These are phyloP conservation scores for Mycena filopes DNA, from an alignment of 768 basidiomycete species.

Conservation along the genomic window DNA sequence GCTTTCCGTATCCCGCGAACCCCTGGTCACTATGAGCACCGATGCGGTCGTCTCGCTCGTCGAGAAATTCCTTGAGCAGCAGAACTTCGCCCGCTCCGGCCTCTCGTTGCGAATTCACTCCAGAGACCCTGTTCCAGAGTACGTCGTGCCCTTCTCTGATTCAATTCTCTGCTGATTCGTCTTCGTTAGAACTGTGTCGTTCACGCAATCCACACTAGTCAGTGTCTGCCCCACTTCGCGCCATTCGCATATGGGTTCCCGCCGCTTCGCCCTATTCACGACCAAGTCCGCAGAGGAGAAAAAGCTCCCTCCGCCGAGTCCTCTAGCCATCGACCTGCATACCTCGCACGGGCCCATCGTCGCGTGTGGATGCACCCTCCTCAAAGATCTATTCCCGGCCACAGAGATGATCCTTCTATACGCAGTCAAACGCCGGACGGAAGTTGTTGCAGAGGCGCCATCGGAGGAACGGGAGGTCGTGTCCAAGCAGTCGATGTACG, in stretches of 20 bases:
- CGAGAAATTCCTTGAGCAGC: constrained; percentile 30
- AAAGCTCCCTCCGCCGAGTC: too few relatives aligned
- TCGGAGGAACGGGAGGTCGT: constrained; percentile 5
- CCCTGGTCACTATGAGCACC: constrained; percentile 15
- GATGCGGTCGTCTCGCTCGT: constrained; percentile 29
- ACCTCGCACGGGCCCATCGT: constrained; percentile 36
- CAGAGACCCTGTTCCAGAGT: constrained; percentile 38
- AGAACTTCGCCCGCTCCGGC: constrained; percentile 17
- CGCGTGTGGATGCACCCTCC: constrained; percentile 39
- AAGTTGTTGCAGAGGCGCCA: neutral
- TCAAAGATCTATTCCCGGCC: constrained; percentile 30
- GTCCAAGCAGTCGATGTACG: constrained; percentile 36
- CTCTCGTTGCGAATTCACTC: constrained; percentile 37
- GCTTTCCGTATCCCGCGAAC: neutral
- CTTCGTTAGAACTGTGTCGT: constrained; percentile 32
- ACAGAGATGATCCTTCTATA: constrained; percentile 30
- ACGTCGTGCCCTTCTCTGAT: neutral
- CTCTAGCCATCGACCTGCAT: constrained; percentile 36
- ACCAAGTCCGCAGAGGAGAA: neutral
- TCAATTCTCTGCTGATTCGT: neutral
- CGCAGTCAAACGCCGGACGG: constrained; percentile 33
- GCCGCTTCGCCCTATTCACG: constrained; percentile 36
- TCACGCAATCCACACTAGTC: constrained; percentile 39
- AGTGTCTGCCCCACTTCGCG: constrained; percentile 37
- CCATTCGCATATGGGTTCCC: constrained; percentile 31